Evolutionary conservation across 768 basidiomycete species (phyloP).

Genomic region (Obba rivulosa): DNA sequence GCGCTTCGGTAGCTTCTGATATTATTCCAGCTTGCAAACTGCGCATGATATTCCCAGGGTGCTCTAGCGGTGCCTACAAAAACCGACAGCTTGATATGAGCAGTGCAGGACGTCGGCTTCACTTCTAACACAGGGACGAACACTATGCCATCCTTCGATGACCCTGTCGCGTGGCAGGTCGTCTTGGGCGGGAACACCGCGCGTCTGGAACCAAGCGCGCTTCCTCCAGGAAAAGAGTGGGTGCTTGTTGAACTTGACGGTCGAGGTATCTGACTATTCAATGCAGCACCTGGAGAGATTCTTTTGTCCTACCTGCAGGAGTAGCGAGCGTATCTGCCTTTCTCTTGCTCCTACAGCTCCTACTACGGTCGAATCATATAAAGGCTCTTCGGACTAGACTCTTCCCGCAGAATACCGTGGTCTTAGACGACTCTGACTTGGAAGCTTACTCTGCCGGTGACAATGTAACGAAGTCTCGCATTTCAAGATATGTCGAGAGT

Average conservation of each 20-base stretch:
- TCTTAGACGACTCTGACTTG: neutral
- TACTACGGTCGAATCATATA: slow-evolving; percentile 4
- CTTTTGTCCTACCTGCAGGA: slow-evolving; percentile 7
- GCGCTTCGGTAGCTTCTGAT: no score
- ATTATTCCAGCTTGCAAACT: no score
- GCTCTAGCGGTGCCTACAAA: no score
- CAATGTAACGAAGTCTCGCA: neutral
- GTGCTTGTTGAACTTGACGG: slow-evolving; percentile 5
- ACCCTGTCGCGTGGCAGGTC: neutral
- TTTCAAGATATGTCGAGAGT: slow-evolving; percentile 29
- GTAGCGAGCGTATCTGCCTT: slow-evolving; percentile 8
- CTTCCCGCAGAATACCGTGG: neutral
- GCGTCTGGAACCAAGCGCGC: neutral
- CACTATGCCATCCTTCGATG: no score
- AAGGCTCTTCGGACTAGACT: slow-evolving; percentile 4
- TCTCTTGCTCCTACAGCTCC: slow-evolving; percentile 11
- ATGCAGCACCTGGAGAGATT: slow-evolving; percentile 7
- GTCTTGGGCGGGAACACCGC: slow-evolving; percentile 2
- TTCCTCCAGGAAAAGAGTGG: slow-evolving; percentile 1
- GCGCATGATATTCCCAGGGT: no score
- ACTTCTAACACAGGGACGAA: no score
- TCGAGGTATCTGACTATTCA: neutral
- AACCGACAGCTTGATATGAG: no score
- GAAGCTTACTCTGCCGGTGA: neutral
- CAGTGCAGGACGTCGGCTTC: no score